Conservation (phyloP, 2,329 filamentous ascomycete genomes). For the Camillea tinctor region DNA sequence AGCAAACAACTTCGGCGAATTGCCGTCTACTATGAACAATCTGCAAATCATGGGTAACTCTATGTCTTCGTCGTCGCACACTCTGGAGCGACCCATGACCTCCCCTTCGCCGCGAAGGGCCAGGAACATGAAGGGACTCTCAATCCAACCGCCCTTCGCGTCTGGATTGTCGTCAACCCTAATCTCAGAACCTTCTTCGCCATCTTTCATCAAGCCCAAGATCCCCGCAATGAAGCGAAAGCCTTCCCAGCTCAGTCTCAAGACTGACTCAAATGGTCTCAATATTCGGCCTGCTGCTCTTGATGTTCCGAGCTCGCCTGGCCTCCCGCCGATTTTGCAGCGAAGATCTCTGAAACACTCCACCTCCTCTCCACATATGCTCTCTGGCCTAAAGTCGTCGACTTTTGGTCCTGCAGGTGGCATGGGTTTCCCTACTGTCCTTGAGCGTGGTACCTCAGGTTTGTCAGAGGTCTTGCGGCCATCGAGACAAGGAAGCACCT, state of each 20-base stretch:
- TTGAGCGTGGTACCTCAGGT: conserved; percentile 59
- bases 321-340: conserved; percentile 58
- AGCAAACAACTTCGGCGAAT: conserved; percentile 54
- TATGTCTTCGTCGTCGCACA: conserved; percentile 36
- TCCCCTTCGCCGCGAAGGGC: conserved; percentile 68
- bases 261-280: conserved; percentile 64
- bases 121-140: conserved; percentile 83
- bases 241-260: conserved; percentile 75
- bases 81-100: conserved; percentile 58
- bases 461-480: conserved; percentile 59
- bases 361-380: conserved; percentile 65
- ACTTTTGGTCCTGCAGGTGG: conserved; percentile 61
- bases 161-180: conserved; percentile 47
- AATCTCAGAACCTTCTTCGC: conserved; percentile 67
- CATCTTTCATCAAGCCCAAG: conserved; percentile 76
- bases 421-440: conserved; percentile 62
- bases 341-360: conserved; percentile 65
- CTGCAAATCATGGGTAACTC: conserved; percentile 43
- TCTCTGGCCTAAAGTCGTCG: conserved; percentile 56
- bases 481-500: conserved; percentile 39
- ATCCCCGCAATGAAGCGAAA: conserved; percentile 71
- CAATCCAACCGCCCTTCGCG: conserved; percentile 65
- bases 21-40: conserved; percentile 45
- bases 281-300: conserved; percentile 45
- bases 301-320: conserved; percentile 56